phyloP scores from a whole-genome alignment of 1,284 basidiomycete genomes.

The Hortiboletus rubellus region DNA sequence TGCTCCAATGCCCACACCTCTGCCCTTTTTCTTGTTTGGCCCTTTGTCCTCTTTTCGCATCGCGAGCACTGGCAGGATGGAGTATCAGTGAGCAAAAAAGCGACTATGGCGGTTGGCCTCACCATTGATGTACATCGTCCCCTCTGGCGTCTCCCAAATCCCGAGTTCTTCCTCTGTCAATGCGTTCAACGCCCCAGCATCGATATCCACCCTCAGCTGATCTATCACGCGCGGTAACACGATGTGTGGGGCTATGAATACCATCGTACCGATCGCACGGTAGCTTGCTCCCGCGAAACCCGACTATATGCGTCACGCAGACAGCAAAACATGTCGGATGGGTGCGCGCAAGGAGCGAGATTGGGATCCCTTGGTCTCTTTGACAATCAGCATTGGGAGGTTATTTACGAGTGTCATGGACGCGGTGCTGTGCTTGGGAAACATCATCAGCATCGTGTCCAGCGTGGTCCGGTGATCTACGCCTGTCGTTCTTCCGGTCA shows the following conservation, averaged over 20 bases:
- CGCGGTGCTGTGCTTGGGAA: slow-evolving; percentile 52
- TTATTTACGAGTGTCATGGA: slow-evolving; percentile 59
- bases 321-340: slow-evolving; percentile 38
- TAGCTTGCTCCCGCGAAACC: slow-evolving; percentile 69
- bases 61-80: slow-evolving; percentile 53
- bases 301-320: slow-evolving; percentile 34
- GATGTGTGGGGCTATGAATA: slow-evolving; percentile 72
- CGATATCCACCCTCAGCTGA: slow-evolving; percentile 65
- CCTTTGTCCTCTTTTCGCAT: slow-evolving; percentile 54
- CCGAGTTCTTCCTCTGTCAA: slow-evolving; percentile 75
- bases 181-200: slow-evolving; percentile 54
- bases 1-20: slow-evolving; percentile 91
- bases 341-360: slow-evolving; percentile 53
- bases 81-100: neutral
- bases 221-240: slow-evolving; percentile 71
- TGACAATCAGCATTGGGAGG: slow-evolving; percentile 62
- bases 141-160: slow-evolving; percentile 84
- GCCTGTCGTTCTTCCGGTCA: slow-evolving; percentile 80
- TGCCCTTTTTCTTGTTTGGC: slow-evolving; percentile 65
- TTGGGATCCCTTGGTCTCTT: slow-evolving; percentile 77
- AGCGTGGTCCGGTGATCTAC: slow-evolving; percentile 84
- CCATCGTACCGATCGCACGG: slow-evolving; percentile 72
- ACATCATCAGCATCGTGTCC: slow-evolving; percentile 69
- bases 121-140: slow-evolving; percentile 80
- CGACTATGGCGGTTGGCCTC: slow-evolving; percentile 19